phyloP scores from a whole-genome alignment of 148 eudicot species.

The Hydrangea macrophylla region DNA sequence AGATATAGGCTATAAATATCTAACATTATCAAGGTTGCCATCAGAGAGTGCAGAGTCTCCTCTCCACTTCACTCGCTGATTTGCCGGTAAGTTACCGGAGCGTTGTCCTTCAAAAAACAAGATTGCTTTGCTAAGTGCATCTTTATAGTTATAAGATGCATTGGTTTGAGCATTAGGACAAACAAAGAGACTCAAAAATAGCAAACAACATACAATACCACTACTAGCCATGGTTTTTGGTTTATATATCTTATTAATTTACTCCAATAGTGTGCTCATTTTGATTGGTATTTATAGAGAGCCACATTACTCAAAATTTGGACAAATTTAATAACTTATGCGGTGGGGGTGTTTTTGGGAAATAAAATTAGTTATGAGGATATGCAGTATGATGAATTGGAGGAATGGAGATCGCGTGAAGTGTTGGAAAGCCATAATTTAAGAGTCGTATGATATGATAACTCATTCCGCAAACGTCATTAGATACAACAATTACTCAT shows the following conservation, averaged over 20 bases:
- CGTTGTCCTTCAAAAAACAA: constrained; percentile 94
- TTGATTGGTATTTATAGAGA: no score
- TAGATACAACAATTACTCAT: no score
- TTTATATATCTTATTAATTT: no score
- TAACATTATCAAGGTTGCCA: constrained; percentile 52
- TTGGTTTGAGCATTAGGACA: background rate
- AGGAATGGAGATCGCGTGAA: constrained; percentile 30
- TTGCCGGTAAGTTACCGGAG: constrained; percentile 66
- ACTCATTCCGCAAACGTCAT: no score
- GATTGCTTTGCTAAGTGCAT: constrained; percentile 63
- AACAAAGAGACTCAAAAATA: constrained; percentile 7
- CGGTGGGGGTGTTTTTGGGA: background rate
- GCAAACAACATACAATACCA: background rate
- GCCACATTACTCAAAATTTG: no score
- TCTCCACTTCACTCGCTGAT: constrained; percentile 78
- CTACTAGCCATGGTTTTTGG: constrained; percentile 1
- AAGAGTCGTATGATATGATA: no score
- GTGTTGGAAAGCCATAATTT: constrained; percentile 20
- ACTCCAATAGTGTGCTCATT: no score
- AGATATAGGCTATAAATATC: background rate
- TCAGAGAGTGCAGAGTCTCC: constrained; percentile 78
- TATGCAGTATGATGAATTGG: constrained; percentile 22
- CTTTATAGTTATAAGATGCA: constrained; percentile 38
- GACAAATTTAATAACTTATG: no score
- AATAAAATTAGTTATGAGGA: constrained; percentile 4